Conservation (phyloP, 106 monocot genomes). For the Hemerocallis citrina region DNA sequence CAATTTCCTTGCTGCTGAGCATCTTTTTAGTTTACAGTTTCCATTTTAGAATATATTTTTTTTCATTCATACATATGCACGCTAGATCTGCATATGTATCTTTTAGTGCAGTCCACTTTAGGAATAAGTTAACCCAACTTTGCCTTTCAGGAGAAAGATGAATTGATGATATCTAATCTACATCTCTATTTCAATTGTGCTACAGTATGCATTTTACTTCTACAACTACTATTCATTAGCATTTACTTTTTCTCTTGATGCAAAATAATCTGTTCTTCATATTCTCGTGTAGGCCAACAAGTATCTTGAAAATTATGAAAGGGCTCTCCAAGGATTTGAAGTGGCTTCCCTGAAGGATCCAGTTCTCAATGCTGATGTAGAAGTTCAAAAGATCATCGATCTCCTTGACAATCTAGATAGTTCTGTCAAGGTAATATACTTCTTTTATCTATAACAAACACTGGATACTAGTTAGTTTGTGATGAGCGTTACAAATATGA, state of each 20-base stretch:
- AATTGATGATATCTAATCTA: conserved; percentile 61
- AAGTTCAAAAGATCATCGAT: conserved; percentile 63
- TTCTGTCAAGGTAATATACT: conserved; percentile 58
- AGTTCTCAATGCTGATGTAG: conserved; percentile 59
- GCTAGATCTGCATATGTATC: too few species aligned
- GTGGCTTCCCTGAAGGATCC: conserved; percentile 88
- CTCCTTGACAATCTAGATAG: conserved; percentile 80
- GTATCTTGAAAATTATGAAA: conserved; percentile 93
- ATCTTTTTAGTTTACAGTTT: conserved; percentile 2
- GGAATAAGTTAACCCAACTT: too few species aligned
- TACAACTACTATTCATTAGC: conserved; percentile 2
- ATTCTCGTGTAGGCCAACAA: conserved; percentile 55
- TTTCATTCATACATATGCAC: conserved; percentile 7
- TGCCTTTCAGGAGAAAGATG: conserved; percentile 81
- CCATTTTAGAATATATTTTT: neutral
- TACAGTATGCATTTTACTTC: conserved; percentile 44
- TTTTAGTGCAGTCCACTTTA: too few species aligned
- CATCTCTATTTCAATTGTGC: conserved; percentile 89
- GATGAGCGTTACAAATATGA: too few species aligned
- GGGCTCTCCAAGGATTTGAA: conserved; percentile 90
- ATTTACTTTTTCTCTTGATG: neutral
- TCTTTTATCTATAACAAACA: too few species aligned
- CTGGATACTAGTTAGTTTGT: too few species aligned
- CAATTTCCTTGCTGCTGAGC: conserved; percentile 2
- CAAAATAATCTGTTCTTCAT: conserved; percentile 3